These are phyloP conservation scores for Prunus davidiana DNA, from an alignment of 306 rosid species.

Conservation along the genomic window DNA sequence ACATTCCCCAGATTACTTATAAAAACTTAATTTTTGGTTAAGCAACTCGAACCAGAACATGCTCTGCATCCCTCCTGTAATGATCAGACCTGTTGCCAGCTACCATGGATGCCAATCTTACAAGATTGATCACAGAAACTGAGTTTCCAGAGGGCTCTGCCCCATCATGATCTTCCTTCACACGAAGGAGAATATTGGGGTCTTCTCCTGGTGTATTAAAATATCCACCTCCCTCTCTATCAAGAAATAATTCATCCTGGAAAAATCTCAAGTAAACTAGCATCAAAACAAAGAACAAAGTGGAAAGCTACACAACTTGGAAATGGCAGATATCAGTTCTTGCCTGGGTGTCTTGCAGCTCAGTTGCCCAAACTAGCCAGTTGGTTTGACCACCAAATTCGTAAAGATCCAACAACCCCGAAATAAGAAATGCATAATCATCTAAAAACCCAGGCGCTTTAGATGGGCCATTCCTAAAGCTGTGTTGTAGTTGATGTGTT, in stretches of 20 bases:
- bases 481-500: slow-evolving; percentile 61
- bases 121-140: slow-evolving; percentile 69
- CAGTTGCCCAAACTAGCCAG: slow-evolving; percentile 87
- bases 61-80: slow-evolving; percentile 74
- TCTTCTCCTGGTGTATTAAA: slow-evolving; percentile 90
- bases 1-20: neutral
- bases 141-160: slow-evolving; percentile 99
- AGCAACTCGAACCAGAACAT: slow-evolving; percentile 58
- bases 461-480: slow-evolving; percentile 84
- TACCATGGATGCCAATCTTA: slow-evolving; percentile 69
- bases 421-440: slow-evolving; percentile 82
- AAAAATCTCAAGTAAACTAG: slow-evolving; percentile 15
- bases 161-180: slow-evolving; percentile 94
- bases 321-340: slow-evolving; percentile 15
- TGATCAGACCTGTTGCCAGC: slow-evolving; percentile 58
- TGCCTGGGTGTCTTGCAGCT: slow-evolving; percentile 88
- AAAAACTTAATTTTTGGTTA: neutral
- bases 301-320: slow-evolving; percentile 3
- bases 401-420: slow-evolving; percentile 82
- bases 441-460: slow-evolving; percentile 91
- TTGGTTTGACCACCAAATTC: slow-evolving; percentile 72
- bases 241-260: slow-evolving; percentile 91
- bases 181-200: slow-evolving; percentile 77
- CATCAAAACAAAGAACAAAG: slow-evolving; percentile 9
- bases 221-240: slow-evolving; percentile 86